Base-by-base conservation (phyloP, 805 yeast genomes). In the Saccharomycopsis sp. region DNA sequence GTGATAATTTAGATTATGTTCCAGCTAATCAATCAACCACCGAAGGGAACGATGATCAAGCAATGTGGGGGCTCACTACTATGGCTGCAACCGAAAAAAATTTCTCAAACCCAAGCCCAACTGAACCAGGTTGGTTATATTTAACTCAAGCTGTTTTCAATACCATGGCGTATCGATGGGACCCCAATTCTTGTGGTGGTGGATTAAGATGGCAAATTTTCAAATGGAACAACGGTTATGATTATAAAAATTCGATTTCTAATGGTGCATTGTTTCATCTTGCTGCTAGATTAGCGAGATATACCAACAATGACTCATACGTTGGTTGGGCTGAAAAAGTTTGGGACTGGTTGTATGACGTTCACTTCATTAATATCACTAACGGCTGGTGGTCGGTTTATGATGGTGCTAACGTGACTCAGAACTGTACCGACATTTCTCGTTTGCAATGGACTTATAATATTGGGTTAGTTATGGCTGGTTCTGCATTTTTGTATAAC, bases 1-100 rank as follows among this genome's bases (percentile, higher is more conserved):
- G 90, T 39, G 75, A 74, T 8, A 71, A 79, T 59, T 67, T 77
- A 66, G 81, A 90, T 64, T 93, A 79, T 63, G 79, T 90, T 62
- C 96, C 97, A 3, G 66, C 78, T 50, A 86, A 87, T 62, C 96
- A 89, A 64, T 77, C 89, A 8, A 79, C 88, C 28, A 85, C 95
- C 1, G 97, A 90, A 65, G 98, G 97, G 57, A 90, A 90, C 59
- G 98, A 90, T 71, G 97, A 90, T 68, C 97, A 90, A 67, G 96
- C 85, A 1, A 87, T 90, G 61, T 90, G 97, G 97, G 97, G 96
- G 4, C 70, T 93, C 49, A 83, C 95, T 1, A 94, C 79, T 3
- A 86, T 90, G 83, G 80, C 77, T 23, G 97, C 97, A 1, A 94
- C 94, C 0, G 97, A 90, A 62, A 72, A 81, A 59, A 86, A 86